Conservation (phyloP, 2,329 filamentous ascomycete species). For the Plenodomus tracheiphilus region DNA sequence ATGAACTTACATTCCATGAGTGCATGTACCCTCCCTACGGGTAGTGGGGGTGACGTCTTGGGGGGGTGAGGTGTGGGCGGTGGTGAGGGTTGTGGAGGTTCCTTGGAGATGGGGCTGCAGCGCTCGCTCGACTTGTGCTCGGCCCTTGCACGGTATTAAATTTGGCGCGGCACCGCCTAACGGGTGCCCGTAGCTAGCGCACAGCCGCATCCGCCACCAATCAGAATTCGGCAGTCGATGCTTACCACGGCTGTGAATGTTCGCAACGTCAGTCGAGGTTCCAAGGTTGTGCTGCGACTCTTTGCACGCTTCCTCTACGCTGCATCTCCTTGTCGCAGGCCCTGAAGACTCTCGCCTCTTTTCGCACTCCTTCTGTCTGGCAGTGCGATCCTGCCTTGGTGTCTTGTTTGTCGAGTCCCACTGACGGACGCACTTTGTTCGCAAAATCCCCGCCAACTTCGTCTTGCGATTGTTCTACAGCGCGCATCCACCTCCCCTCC, state of each 20-base stretch:
- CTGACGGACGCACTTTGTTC: slow-evolving; percentile 17
- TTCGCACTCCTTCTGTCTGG: slow-evolving; percentile 2
- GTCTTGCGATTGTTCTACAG: slow-evolving; percentile 9
- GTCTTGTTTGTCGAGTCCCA: slow-evolving; percentile 9
- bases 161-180: background rate
- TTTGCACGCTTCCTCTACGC: slow-evolving; percentile 9
- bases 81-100: slow-evolving; percentile 31
- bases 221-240: slow-evolving; percentile 16
- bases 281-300: background rate
- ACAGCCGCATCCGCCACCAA: slow-evolving; percentile 19
- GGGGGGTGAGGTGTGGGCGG: slow-evolving; percentile 37
- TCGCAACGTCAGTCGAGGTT: slow-evolving; percentile 23
- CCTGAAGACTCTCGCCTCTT: background rate
- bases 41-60: slow-evolving; percentile 29
- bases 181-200: slow-evolving; percentile 12
- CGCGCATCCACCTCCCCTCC: slow-evolving; percentile 11
- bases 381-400: slow-evolving; percentile 2
- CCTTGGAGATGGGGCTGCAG: slow-evolving; percentile 17
- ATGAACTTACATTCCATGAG: slow-evolving; percentile 63
- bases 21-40: slow-evolving; percentile 50
- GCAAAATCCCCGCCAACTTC: slow-evolving; percentile 24
- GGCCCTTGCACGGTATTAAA: slow-evolving; percentile 2
- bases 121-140: slow-evolving; percentile 7
- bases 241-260: slow-evolving; percentile 19
- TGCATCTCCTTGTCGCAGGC: slow-evolving; percentile 3